Conservation (phyloP, 1,284 basidiomycete genomes). For the Leccinum brunneo-olivaceum region DNA sequence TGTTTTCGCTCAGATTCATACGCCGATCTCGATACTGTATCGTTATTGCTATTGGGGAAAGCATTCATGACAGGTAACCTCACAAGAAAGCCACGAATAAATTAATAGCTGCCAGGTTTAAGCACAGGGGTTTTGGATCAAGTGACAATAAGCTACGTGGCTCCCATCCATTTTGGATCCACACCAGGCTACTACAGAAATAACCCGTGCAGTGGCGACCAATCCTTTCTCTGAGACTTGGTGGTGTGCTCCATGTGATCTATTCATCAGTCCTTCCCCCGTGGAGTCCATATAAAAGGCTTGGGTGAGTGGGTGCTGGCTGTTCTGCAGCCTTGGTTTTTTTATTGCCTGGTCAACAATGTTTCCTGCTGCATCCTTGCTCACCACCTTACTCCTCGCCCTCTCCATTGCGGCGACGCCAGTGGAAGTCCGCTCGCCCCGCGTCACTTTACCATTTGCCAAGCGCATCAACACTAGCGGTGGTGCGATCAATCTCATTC, state of each 20-base stretch:
- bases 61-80: background rate
- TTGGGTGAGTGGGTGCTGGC: background rate
- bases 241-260: conserved; percentile 11
- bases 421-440: conserved; percentile 33
- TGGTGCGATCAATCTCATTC: conserved; percentile 41
- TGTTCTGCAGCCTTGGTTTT: conserved; percentile 3
- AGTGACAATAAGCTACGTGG: background rate
- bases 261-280: conserved; percentile 4
- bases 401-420: conserved; percentile 43
- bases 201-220: conserved; percentile 1
- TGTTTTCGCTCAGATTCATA: no score
- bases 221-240: background rate
- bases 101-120: no score
- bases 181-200: conserved; percentile 3
- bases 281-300: conserved; percentile 16
- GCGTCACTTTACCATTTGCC: conserved; percentile 42
- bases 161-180: background rate
- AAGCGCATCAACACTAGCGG: conserved; percentile 45
- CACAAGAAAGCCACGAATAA: no score
- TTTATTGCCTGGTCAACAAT: conserved; percentile 17
- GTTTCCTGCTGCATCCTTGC: conserved; percentile 30
- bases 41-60: no score
- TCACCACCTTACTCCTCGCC: conserved; percentile 39
- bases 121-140: background rate
- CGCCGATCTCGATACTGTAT: no score